Evolutionary conservation across 2,329 filamentous ascomycete genomes (phyloP).

Genomic region (Lecanicillium sp.): DNA sequence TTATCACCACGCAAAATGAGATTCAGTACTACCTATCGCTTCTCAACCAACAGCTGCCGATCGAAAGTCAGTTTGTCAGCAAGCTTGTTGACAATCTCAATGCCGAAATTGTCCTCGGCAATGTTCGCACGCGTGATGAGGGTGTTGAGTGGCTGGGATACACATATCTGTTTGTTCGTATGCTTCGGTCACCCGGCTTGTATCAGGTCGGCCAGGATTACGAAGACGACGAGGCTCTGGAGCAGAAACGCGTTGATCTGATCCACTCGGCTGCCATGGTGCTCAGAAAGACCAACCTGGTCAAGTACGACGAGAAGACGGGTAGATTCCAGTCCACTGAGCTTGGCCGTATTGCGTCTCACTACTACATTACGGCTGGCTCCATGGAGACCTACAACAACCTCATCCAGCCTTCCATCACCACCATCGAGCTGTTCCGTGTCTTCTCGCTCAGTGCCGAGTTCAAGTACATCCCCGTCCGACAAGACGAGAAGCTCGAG

Average conservation of each 20-base stretch:
- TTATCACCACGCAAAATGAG: slow-evolving; percentile 91
- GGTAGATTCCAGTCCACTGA: slow-evolving; percentile 87
- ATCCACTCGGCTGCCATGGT: slow-evolving; percentile 88
- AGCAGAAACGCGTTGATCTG: slow-evolving; percentile 96
- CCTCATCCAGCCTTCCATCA: slow-evolving; percentile 87
- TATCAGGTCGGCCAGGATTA: slow-evolving; percentile 97
- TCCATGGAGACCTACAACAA: slow-evolving; percentile 98
- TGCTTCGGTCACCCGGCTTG: slow-evolving; percentile 88
- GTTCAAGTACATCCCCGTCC: slow-evolving; percentile 97
- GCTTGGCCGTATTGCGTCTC: slow-evolving; percentile 88
- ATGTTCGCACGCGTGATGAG: slow-evolving; percentile 84
- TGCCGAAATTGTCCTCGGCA: slow-evolving; percentile 90
- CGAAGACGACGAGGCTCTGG: slow-evolving; percentile 80
- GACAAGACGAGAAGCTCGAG: slow-evolving; percentile 95
- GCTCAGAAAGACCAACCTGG: slow-evolving; percentile 76
- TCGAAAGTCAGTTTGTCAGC: slow-evolving; percentile 92
- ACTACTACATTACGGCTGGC: slow-evolving; percentile 95
- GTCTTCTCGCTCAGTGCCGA: slow-evolving; percentile 94
- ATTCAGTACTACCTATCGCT: slow-evolving; percentile 96
- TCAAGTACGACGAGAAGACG: slow-evolving; percentile 93
- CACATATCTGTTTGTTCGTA: slow-evolving; percentile 94
- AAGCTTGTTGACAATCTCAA: slow-evolving; percentile 94
- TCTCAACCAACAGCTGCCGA: slow-evolving; percentile 93
- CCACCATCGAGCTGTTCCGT: slow-evolving; percentile 91
- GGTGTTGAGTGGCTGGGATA: slow-evolving; percentile 99